Evolutionary conservation across 2,329 filamentous ascomycete species (phyloP), one percentile per base, ranked within the genome.

Genomic region (Zymoseptoria ardabiliae): DNA sequence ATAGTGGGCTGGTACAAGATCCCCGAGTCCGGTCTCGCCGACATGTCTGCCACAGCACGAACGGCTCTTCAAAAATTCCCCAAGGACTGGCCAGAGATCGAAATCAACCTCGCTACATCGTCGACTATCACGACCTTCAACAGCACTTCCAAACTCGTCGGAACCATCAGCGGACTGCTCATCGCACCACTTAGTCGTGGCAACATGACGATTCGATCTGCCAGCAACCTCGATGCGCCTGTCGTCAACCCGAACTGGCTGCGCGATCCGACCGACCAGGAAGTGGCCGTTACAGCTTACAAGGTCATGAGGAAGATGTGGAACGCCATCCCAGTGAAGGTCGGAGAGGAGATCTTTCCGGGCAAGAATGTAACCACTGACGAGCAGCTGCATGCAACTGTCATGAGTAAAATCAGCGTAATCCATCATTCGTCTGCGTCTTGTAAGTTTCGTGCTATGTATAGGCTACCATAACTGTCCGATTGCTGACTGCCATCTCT

Each of bases 291-390:
- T 0, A 66, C 68, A 2, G 66, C 63, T 4, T 73, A 69, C 64
- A 71, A 70, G 25, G 58, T 76, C 4, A 56, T 57, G 6, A 69
- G 73, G 3, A 48, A 71, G 30, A 57, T 67, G 2, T 73, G 69
- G 57, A 57, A 59, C 1, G 65, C 68, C 0, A 56, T 63, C 45
- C 55, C 60, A 8, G 1, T 68, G 77, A 19, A 63, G 70, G 7
- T 72, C 8, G 75, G 74, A 0, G 64, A 69, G 0, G 77, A 79
- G 63, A 65, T 69, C 45, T 70, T 72, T 60, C 75, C 79, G 0
- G 75, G 79, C 3, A 22, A 57, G 2, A 63, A 74, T 23, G 63
- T 76, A 21, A 63, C 73, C 30, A 75, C 74, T 0, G 78, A 82
- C 59, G 73, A 65, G 22, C 68, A 80, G 57, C 76, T 82, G 10